Evolutionary conservation across 768 basidiomycete genomes (phyloP).

Genomic region (Glaciozyma martinii): DNA sequence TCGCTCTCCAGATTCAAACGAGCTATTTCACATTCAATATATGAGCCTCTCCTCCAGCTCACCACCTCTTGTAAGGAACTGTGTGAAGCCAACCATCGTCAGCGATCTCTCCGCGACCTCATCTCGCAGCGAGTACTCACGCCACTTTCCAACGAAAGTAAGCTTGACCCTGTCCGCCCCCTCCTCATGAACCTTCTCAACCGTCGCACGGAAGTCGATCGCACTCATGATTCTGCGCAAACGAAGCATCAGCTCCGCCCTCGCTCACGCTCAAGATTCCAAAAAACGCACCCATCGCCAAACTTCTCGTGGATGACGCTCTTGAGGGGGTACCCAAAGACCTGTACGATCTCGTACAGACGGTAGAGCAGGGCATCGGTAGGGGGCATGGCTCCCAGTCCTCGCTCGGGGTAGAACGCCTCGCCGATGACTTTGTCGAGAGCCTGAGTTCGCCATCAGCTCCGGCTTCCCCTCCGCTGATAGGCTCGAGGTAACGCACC

Average conservation of each 20-base stretch:
- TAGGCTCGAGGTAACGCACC: not conserved
- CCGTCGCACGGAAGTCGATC: not conserved
- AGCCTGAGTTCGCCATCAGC: slow-evolving; percentile 4
- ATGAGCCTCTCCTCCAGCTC: too few relatives aligned
- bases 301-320: slow-evolving; percentile 20
- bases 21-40: too few relatives aligned
- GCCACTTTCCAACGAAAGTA: not conserved
- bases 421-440: slow-evolving; percentile 49
- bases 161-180: slow-evolving; percentile 7
- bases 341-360: slow-evolving; percentile 51
- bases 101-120: too few relatives aligned
- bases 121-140: too few relatives aligned
- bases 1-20: too few relatives aligned
- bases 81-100: too few relatives aligned
- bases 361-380: slow-evolving; percentile 73
- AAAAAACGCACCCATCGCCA: slow-evolving; percentile 5
- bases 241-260: not conserved
- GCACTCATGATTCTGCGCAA: slow-evolving; percentile 5
- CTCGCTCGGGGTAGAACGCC: slow-evolving; percentile 62
- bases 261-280: not conserved
- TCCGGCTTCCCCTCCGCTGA: not conserved
- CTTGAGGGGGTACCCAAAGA: slow-evolving; percentile 11
- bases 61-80: too few relatives aligned
- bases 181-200: slow-evolving; percentile 11
- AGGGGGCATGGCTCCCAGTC: slow-evolving; percentile 52